phyloP scores from a whole-genome alignment of 1,139 yeast species.

The Yamadazyma triangularis region DNA sequence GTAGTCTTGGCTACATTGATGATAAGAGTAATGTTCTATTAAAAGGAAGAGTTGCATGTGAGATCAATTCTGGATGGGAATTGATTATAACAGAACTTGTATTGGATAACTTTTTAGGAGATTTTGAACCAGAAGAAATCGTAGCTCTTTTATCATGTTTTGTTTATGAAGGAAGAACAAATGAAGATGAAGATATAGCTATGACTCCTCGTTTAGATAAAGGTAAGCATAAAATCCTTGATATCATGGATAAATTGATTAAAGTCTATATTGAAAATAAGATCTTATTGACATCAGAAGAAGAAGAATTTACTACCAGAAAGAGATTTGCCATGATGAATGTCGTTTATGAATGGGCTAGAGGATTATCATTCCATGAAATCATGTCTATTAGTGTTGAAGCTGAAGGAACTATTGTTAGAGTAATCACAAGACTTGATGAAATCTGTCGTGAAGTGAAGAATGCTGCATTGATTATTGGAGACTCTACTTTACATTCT shows the following conservation, averaged over 20 bases:
- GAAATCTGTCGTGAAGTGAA: slow-evolving; percentile 94
- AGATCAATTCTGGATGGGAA: slow-evolving; percentile 88
- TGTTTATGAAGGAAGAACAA: slow-evolving; percentile 83
- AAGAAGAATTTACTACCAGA: slow-evolving; percentile 75
- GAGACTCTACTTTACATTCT: slow-evolving; percentile 81
- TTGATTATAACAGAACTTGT: slow-evolving; percentile 83
- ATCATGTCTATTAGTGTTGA: slow-evolving; percentile 86
- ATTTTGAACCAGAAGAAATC: slow-evolving; percentile 92
- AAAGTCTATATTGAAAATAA: slow-evolving; percentile 63
- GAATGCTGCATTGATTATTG: slow-evolving; percentile 91
- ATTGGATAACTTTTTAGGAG: slow-evolving; percentile 86
- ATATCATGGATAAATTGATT: slow-evolving; percentile 63
- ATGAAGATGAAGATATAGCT: slow-evolving; percentile 53
- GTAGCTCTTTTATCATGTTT: slow-evolving; percentile 89
- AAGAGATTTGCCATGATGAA: slow-evolving; percentile 87
- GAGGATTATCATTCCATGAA: slow-evolving; percentile 87
- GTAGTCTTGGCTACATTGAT: slow-evolving; percentile 74
- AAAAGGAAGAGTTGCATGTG: slow-evolving; percentile 86
- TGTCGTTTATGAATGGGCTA: slow-evolving; percentile 97
- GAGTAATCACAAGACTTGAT: slow-evolving; percentile 91
- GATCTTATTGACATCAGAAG: slow-evolving; percentile 77
- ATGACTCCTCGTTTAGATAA: slow-evolving; percentile 80
- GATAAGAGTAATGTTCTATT: slow-evolving; percentile 68
- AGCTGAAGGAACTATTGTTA: slow-evolving; percentile 96
- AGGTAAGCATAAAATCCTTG: slow-evolving; percentile 69